Evolutionary conservation across 768 basidiomycete genomes (phyloP), one percentile per base, ranked within the genome.

Genomic region (Epithele typhae): DNA sequence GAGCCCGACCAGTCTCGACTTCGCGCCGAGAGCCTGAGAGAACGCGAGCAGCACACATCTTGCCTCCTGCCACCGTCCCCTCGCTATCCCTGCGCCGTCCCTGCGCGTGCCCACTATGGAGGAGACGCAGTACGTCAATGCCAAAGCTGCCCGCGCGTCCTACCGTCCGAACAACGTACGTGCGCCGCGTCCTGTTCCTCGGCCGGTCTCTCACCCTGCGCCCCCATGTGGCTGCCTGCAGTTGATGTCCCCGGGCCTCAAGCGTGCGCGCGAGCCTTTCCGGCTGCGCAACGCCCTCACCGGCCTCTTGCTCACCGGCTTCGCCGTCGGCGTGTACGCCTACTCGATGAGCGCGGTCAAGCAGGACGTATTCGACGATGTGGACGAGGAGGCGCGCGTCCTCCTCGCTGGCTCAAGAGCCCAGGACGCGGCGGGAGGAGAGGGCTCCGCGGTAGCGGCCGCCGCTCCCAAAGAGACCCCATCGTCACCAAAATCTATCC

Each of bases 281-380:
- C 78, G 81, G 25, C 33, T 86, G 33, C 77, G 76, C 54, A 98
- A 98, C 64, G 79, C 83, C 15, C 30, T 95, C 39, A 89, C 87
- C 0, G 95, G 94, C 7, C 52, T 82, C 37, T 59, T 72, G 3
- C 75, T 97, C 36, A 76, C 80, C 22, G 75, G 76, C 0, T 94
- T 96, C 61, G 84, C 80, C 23, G 76, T 80, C 12, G 86, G 84
- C 22, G 82, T 96, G 8, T 98, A 91, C 80, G 74, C 82, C 4
- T 98, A 97, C 68, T 93, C 92, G 15, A 95, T 98, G 60, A 79
- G 81, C 24, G 93, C 92, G 23, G 93, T 97, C 45, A 92, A 87
- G 60, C 93, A 97, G 60, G 93, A 96, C 61, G 82, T 87, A 33
- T 96, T 95, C 61, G 82, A 86, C 54, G 90, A 92, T 62, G 74